Percentiles rank a stretch among this genome's conserved stretches.
These are phyloP conservation scores for Straminergon stramineum DNA, from an alignment of 225 moss, liverwort and hornwort species.

Conservation along the genomic window DNA sequence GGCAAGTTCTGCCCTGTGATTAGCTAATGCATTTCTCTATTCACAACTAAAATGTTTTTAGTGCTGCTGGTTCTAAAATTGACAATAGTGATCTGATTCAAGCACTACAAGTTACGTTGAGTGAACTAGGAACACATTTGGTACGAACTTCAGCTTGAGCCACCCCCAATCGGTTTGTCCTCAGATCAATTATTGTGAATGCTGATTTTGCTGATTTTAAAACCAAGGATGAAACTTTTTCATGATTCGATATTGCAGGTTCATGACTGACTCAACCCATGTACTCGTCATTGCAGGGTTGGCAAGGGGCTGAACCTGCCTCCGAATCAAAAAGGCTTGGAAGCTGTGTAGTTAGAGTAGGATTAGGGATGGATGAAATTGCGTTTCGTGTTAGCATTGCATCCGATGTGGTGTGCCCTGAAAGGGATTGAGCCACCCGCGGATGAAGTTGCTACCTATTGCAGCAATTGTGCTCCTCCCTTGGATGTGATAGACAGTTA, in stretches of 20 bases:
- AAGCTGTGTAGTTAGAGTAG: not conserved
- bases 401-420: slow-evolving; percentile 52
- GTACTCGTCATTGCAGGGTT: slow-evolving; percentile 12
- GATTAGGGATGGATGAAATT: slow-evolving; percentile 16
- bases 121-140: not conserved
- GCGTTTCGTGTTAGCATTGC: slow-evolving; percentile 11
- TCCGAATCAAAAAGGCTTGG: not conserved
- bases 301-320: not conserved
- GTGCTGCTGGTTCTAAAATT: not conserved
- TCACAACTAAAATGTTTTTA: not conserved
- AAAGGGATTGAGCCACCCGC: slow-evolving; percentile 51
- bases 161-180: not conserved
- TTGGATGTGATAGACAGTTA: slow-evolving; percentile 23
- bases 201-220: not conserved
- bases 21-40: not conserved
- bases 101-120: not conserved
- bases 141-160: not conserved
- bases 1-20: not conserved
- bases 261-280: not conserved
- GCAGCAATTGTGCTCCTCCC: slow-evolving; percentile 30
- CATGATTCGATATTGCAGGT: not conserved
- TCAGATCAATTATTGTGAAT: not conserved
- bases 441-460: slow-evolving; percentile 16
- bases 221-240: not conserved
- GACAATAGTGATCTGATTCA: not conserved